Evolutionary conservation across 2,329 filamentous ascomycete genomes (phyloP).

Genomic region (Xylariaceae sp.): DNA sequence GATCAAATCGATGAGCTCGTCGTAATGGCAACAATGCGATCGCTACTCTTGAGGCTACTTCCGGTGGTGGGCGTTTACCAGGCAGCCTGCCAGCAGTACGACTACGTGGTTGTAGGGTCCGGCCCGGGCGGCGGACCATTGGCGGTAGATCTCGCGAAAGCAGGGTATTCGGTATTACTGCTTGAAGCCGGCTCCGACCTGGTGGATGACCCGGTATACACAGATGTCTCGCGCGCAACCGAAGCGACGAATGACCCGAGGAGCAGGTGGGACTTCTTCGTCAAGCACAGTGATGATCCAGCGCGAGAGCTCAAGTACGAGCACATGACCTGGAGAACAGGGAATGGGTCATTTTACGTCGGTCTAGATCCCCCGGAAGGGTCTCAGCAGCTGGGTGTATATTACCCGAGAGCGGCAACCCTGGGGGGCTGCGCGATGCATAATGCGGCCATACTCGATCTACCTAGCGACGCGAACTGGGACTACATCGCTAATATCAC

Average conservation of each 20-base stretch:
- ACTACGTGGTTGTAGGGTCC: slow-evolving; percentile 60
- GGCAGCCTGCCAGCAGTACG: slow-evolving; percentile 35
- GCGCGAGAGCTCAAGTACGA: slow-evolving; percentile 49
- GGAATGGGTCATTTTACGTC: slow-evolving; percentile 45
- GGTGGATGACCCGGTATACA: slow-evolving; percentile 33
- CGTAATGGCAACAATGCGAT: no score
- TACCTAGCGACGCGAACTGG: slow-evolving; percentile 40
- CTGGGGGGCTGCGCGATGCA: slow-evolving; percentile 31
- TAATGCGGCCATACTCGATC: slow-evolving; percentile 27
- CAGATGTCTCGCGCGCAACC: slow-evolving; percentile 6
- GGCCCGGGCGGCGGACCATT: slow-evolving; percentile 56
- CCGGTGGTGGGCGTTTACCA: not conserved
- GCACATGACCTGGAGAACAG: slow-evolving; percentile 53
- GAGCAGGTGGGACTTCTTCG: slow-evolving; percentile 58
- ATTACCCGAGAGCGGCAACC: slow-evolving; percentile 53
- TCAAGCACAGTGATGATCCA: slow-evolving; percentile 46
- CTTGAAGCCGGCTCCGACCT: slow-evolving; percentile 57
- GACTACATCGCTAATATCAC: slow-evolving; percentile 36
- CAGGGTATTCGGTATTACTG: slow-evolving; percentile 56
- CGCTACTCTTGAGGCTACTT: no score
- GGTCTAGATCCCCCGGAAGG: slow-evolving; percentile 49
- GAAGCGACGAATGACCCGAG: slow-evolving; percentile 43
- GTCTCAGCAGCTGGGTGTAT: slow-evolving; percentile 45
- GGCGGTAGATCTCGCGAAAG: slow-evolving; percentile 54
- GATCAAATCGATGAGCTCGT: no score